A percentile compares a stretch with the other conserved stretches of the same genome.
phyloP scores from a whole-genome alignment of 1,284 basidiomycete genomes.

The Testicularia cyperi region DNA sequence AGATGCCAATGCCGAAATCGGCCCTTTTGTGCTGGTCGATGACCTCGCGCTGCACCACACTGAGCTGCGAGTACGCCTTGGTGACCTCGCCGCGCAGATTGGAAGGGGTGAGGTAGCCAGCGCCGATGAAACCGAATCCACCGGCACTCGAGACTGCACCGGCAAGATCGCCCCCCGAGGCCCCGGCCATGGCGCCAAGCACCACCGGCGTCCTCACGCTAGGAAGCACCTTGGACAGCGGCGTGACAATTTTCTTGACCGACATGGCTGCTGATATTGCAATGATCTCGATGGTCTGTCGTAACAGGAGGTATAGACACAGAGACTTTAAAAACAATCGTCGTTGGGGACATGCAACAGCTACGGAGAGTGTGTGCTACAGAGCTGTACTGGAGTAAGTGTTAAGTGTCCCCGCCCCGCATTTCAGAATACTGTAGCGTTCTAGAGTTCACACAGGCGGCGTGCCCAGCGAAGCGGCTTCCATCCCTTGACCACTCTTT shows the following conservation, averaged over 20 bases:
- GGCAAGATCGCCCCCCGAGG: conserved; percentile 49
- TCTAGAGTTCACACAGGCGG: no score
- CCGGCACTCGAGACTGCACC: conserved; percentile 47
- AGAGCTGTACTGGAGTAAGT: no score
- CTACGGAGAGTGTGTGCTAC: no score
- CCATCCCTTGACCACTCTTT: no score
- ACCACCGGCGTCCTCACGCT: conserved; percentile 40
- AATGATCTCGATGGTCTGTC: no score
- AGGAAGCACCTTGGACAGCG: conserved; percentile 16
- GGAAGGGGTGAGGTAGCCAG: conserved; percentile 41
- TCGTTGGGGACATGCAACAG: no score
- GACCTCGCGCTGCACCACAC: conserved; percentile 6
- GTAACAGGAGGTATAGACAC: no score
- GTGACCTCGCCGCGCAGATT: conserved; percentile 32
- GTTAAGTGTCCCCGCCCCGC: no score
- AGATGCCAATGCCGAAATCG: conserved; percentile 50
- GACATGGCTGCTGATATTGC: conserved; percentile 8
- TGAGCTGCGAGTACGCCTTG: conserved; percentile 19
- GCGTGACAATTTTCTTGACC: conserved; percentile 15
- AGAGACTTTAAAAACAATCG: no score
- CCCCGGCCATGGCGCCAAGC: conserved; percentile 53
- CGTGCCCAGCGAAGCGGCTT: no score
- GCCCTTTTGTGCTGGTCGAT: conserved; percentile 12
- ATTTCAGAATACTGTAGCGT: no score
- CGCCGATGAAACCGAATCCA: conserved; percentile 57